These are phyloP conservation scores for Sinapis alba DNA, from an alignment of 441 rosid genomes.

Conservation along the genomic window DNA sequence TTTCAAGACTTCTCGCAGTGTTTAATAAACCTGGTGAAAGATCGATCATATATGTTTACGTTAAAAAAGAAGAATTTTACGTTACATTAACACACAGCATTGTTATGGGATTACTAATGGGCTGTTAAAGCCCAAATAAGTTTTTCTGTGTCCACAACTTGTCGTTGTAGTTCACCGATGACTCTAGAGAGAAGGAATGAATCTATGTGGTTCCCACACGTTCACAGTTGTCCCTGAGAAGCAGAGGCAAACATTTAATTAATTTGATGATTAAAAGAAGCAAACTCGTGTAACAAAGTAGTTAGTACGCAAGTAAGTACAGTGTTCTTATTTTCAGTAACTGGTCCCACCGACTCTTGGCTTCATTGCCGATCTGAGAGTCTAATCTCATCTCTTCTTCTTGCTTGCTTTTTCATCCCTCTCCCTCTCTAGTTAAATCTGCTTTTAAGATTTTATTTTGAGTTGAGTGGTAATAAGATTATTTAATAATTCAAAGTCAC, in stretches of 20 bases:
- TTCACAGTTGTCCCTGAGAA: slow-evolving; percentile 22
- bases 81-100: not conserved
- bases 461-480: not conserved
- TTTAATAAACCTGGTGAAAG: slow-evolving; percentile 2
- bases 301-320: slow-evolving; percentile 20
- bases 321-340: slow-evolving; percentile 22
- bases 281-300: slow-evolving; percentile 12
- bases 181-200: not conserved
- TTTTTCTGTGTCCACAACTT: not conserved
- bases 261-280: not conserved
- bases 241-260: slow-evolving; percentile 22
- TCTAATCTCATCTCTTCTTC: slow-evolving; percentile 17
- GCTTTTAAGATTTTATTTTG: slow-evolving; percentile 16
- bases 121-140: slow-evolving; percentile 17
- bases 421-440: slow-evolving; percentile 5
- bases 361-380: slow-evolving; percentile 34
- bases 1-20: not conserved
- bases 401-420: slow-evolving; percentile 2
- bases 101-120: slow-evolving; percentile 10
- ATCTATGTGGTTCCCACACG: slow-evolving; percentile 6
- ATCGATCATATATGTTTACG: not conserved
- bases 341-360: slow-evolving; percentile 43
- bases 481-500: slow-evolving; percentile 13
- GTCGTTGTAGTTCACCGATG: slow-evolving; percentile 8
- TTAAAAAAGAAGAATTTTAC: not conserved